Evolutionary conservation across 306 rosid genomes (phyloP), one percentile per base, ranked within the genome.

Genomic region (Lablab purpureus): DNA sequence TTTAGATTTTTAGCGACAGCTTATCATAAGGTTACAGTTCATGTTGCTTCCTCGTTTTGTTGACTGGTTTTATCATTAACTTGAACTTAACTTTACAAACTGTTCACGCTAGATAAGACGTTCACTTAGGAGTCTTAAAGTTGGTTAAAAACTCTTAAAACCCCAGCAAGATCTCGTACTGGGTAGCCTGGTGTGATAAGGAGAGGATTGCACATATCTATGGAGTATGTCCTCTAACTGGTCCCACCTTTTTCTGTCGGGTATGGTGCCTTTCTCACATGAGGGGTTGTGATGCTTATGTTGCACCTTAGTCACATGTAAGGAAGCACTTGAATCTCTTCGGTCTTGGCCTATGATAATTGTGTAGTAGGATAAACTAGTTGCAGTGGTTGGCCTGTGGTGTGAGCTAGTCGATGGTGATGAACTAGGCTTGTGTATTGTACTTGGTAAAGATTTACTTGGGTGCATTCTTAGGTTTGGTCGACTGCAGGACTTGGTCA

Each of bases 21-120:
- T 34, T n/a, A 63, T 32, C 15, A 1, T 34, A 21, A 17, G 25
- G 25, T n/a, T 60, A 60, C 21, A 60, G 41, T 28, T 3, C 28
- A 19, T 45, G 56, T 43, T 58, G 73, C 49, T 83, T 67, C 43
- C 21, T 71, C 49, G 52, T 40, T 80, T 41, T 69, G 76, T 47
- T 58, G 50, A 36, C 41, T 71, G 28, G 56, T 69, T 67, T 50
- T 47, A 67, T 40, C 47, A 47, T 59, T 54, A 58, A 32, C 71
- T 73, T 37, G 7, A 65, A 28, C 43, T 36, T 65, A 28, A 49
- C 56, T 73, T 73, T 74, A 56, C 28, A 28, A 59, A 27, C 36
- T 23, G 64, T 10, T 56, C 63, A 1, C 6, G 34, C 63, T 23
- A 11, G 63, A 56, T 17, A 56, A 23, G 17, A 56, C 17, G 4